Evolutionary conservation across 2,329 filamentous ascomycete genomes (phyloP), one percentile per base, ranked within the genome.

Genomic region (Pestalotiopsis sp.): DNA sequence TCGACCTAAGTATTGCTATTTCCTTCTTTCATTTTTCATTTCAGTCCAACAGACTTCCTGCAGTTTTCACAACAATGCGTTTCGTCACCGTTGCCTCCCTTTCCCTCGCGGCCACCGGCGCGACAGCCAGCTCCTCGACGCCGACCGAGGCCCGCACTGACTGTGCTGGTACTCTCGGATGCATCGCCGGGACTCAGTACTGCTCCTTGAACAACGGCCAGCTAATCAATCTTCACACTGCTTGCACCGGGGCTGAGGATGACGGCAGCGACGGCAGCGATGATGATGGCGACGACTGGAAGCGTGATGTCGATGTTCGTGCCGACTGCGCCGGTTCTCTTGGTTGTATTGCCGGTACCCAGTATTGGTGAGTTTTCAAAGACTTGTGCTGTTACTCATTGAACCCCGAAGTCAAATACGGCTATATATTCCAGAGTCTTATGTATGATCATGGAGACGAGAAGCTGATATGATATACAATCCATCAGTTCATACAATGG

Each of bases 151-250:
- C 23, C 12, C 59, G 59, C 36, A 31, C 59, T 20, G 59, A 62
- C n/a, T 62, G 59, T 20, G 59, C 59, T 41, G 59, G 59, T 20
- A 38, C 59, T 4, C 27, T 62, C 2, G 59, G 59, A 11, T 62
- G 59, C n/a, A 62, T 62, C 17, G 59, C 59, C 36, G 59, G 59
- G 4, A 62, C 59, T 31, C 59, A 62, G 31, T 62, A 62, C 59
- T 62, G 59, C 59, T 62, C 59, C 31, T 36, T 36, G 31, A 36
- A 36, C 31, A 36, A 36, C 5, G 31, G 31, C 31, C 31, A 36
- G 31, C 31, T 36, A 9, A 36, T 36, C 31, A 36, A 36, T 36
- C 7, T 36, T 36, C 31, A 36, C 31, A 36, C 31, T 36, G 31
- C 31, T 36, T 36, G 31, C 31, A 36, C 31, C 31, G 31, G 31